A percentile compares a stretch with the other conserved stretches of the same genome.
Evolutionary conservation across 2,329 filamentous ascomycete genomes (phyloP).

Genomic region (Cryphonectria radicalis): DNA sequence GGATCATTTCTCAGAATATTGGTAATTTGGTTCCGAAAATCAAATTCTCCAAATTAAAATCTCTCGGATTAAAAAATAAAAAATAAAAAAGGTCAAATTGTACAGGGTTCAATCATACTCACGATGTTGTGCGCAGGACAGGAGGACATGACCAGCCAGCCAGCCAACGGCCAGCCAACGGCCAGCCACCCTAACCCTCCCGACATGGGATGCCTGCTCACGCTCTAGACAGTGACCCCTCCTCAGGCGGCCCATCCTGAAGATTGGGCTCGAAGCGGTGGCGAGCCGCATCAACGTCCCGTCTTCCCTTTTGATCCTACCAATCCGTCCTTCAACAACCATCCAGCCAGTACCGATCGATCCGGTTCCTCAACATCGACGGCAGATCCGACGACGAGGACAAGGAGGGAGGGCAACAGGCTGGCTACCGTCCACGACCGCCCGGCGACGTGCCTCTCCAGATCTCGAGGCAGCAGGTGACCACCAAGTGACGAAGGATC

Average conservation of each 20-base stretch:
- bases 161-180: neutral
- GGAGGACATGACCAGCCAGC: neutral
- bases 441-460: neutral
- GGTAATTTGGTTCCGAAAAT: neutral
- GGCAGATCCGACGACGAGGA: neutral
- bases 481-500: neutral
- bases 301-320: neutral
- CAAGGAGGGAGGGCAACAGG: neutral
- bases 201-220: neutral
- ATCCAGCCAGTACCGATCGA: neutral
- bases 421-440: neutral
- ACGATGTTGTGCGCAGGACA: neutral
- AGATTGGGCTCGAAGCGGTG: neutral
- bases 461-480: neutral
- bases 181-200: slow-evolving; percentile 4
- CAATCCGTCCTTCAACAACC: neutral
- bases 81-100: neutral
- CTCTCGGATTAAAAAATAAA: neutral
- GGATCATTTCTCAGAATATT: neutral
- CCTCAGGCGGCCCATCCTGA: neutral
- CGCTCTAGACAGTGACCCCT: neutral
- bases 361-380: neutral
- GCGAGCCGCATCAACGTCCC: slow-evolving; percentile 2
- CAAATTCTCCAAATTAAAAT: neutral
- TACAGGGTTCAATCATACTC: neutral